Base-by-base conservation (phyloP, 129 eudicot genomes). In the Saposhnikovia divaricata region DNA sequence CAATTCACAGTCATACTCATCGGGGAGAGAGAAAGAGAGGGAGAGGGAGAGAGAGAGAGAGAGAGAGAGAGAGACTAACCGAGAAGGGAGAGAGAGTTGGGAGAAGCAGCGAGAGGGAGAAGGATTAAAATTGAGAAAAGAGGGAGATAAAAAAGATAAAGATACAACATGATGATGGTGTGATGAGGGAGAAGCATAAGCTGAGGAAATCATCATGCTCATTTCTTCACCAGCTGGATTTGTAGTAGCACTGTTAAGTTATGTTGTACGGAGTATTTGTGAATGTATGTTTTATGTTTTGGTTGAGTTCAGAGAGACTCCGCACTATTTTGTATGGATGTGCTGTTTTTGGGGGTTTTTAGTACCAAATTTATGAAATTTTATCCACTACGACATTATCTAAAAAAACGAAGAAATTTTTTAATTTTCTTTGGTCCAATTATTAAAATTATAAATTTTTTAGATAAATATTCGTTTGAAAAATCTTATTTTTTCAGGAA, bases 11-110 rank as follows among this genome's bases (percentile, higher is more conserved):
- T 0, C 5, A 10, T 2, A 18, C 16, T 0, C 5, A 10, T 2
- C 0, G 70, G 42, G 31, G 42, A 68, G 37, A 28, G 0, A 31
- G 37, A 28, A 11, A 1, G 37, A 34, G 37, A 12, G 74, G 37
- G 39, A 69, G 74, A 28, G 40, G 34, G 42, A 65, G 59, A 63
- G 27, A 28, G n/a, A 48, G 38, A 63, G 37, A 73, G 38, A 78
- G 11, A 19, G 39, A 79, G 47, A 72, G 47, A 40, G 28, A 40
- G 76, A 85, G n/a, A 40, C 89, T 50, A 25, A 92, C 97, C 93
- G 84, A 61, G 77, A 74, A 63, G 45, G 21, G 83, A 23, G 81
- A 55, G 89, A 79, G 70, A 82, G 82, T 55, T 79, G 80, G 5
- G 84, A 61, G 65, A 51, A 80, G 44, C 47, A 80, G 51, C 75